Conservation (phyloP, 1,284 basidiomycete species). For the Inonotus hispidus region DNA sequence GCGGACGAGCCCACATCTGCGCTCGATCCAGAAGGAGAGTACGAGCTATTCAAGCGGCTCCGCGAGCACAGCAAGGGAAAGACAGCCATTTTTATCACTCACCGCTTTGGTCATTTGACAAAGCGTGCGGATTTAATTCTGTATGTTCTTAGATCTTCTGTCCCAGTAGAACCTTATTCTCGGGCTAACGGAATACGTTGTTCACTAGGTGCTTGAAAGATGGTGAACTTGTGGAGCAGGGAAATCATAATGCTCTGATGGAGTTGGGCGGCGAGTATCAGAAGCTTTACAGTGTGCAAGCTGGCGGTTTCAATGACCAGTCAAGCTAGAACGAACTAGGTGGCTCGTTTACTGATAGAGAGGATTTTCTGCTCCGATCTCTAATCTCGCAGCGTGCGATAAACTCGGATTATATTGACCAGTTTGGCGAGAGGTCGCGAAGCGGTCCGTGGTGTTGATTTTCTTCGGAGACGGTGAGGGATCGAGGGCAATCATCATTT, state of each 20-base stretch:
- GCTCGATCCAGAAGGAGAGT: slow-evolving; percentile 34
- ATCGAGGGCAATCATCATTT: no score
- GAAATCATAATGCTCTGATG: slow-evolving; percentile 11
- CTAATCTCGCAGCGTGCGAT: no score
- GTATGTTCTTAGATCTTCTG: slow-evolving; percentile 24
- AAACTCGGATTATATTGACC: no score
- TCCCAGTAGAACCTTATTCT: neutral
- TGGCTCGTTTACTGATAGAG: no score
- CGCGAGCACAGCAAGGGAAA: slow-evolving; percentile 27
- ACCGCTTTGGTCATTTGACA: slow-evolving; percentile 32
- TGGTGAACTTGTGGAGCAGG: slow-evolving; percentile 11
- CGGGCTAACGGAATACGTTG: neutral
- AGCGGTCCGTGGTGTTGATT: no score
- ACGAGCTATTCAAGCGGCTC: slow-evolving; percentile 30
- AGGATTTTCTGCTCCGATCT: no score
- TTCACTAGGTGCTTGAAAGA: slow-evolving; percentile 15
- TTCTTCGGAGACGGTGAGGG: no score
- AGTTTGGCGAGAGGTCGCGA: no score
- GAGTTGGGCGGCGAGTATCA: slow-evolving; percentile 6
- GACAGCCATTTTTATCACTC: slow-evolving; percentile 37
- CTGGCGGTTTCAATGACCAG: neutral
- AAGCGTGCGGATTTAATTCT: slow-evolving; percentile 37
- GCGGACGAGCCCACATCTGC: slow-evolving; percentile 37
- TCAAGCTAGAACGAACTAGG: neutral
- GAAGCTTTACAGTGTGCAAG: slow-evolving; percentile 11